Conservation (phyloP, 768 basidiomycete genomes). For the Mycena vitilis region DNA sequence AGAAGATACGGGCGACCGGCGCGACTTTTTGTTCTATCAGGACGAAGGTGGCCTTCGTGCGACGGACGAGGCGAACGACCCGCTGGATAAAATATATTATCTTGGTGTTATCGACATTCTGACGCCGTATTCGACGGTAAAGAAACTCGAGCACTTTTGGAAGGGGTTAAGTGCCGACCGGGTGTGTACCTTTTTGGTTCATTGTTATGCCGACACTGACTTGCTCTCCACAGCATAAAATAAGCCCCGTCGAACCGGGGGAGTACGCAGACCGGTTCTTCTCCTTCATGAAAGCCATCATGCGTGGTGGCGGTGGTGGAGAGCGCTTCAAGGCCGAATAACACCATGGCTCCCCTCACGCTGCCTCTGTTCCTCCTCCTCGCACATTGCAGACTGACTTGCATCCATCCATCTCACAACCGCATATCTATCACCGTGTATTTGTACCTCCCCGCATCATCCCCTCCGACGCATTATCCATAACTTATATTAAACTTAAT, state of each 20-base stretch:
- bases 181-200: conserved; percentile 60
- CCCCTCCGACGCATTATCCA: conserved; percentile 8
- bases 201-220: conserved; percentile 21
- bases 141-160: conserved; percentile 91
- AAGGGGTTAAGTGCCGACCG: conserved; percentile 89
- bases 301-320: conserved; percentile 83
- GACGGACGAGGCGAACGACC: conserved; percentile 85
- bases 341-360: background rate
- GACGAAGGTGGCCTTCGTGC: conserved; percentile 95
- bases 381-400: conserved; percentile 27
- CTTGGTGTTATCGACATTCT: conserved; percentile 97
- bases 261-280: conserved; percentile 94
- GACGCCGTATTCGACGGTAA: conserved; percentile 84
- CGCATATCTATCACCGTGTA: conserved; percentile 14
- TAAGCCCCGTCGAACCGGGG: conserved; percentile 89
- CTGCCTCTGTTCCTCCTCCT: conserved; percentile 7
- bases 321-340: conserved; percentile 50
- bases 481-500: conserved; percentile 32
- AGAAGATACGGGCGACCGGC: conserved; percentile 70
- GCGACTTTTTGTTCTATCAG: conserved; percentile 93
- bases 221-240: conserved; percentile 76
- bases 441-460: conserved; percentile 16
- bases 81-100: conserved; percentile 87
- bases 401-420: conserved; percentile 16
- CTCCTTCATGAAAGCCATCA: conserved; percentile 84